Evolutionary conservation across 2,329 filamentous ascomycete genomes (phyloP), one percentile per base, ranked within the genome.

Genomic region (Moelleriella libera): DNA sequence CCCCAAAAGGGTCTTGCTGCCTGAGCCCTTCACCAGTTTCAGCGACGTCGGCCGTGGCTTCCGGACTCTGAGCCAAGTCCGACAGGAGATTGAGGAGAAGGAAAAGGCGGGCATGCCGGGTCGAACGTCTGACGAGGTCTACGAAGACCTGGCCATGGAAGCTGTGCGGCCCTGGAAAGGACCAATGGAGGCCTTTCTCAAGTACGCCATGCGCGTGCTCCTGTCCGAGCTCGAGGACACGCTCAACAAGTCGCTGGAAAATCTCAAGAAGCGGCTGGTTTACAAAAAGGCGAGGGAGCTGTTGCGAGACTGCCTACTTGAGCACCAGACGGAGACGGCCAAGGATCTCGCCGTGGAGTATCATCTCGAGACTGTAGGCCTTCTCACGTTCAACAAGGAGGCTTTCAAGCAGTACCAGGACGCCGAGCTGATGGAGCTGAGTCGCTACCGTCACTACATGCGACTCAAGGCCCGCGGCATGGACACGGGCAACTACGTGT

Each of bases 61-160:
- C 4, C 64, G 71, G 32, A 72, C 70, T 1, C 63, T 80, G 2
- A 60, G 61, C 4, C 63, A 72, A 39, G 75, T 85, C 1, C 70
- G 73, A 0, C 60, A 67, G 0, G 70, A 79, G 9, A 80, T 83
- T 11, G 61, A 66, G 14, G 62, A 67, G 4, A 75, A 76, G 10
- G 74, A 72, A 30, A 68, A 68, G 14, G 72, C 76, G 0, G 79
- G 80, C 0, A 68, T 80, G 53, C 78, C 78, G 0, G 72, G 74
- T 6, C 68, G 79, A 0, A 73, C 78, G 0, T 74, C 80, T 0
- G 71, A 75, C 0, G 74, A 76, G 39, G 78, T 83, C 0, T 78
- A 81, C 28, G 72, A 80, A 30, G 67, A 68, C 0, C 66, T 85
- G 12, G 78, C 75, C 43, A 65, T 69, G 12, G 63, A 74, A n/a